A percentile compares a stretch with the other conserved stretches of the same genome.
Conservation (phyloP, 441 rosid genomes). For the Omphalea diandra region DNA sequence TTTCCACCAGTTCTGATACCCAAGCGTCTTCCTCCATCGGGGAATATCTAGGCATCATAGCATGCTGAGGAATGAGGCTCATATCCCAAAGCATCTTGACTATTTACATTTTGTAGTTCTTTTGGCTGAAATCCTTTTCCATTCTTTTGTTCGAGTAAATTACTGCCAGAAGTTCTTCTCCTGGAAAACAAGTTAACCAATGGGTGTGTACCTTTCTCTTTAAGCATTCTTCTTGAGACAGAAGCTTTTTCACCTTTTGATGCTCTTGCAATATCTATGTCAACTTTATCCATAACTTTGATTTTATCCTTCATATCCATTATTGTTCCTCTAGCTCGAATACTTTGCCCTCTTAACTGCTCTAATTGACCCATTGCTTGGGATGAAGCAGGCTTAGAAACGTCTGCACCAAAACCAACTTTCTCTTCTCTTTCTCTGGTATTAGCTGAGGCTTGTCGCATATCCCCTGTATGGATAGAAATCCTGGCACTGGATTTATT, state of each 20-base stretch:
- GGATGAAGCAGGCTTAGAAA: no score
- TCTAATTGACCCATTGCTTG: no score
- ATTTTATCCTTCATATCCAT: no score
- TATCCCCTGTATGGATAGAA: slow-evolving; percentile 17
- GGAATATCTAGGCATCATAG: slow-evolving; percentile 69
- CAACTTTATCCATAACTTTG: slow-evolving; percentile 26
- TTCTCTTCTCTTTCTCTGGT: slow-evolving; percentile 17
- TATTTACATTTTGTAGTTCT: slow-evolving; percentile 20
- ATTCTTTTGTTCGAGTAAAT: slow-evolving; percentile 22
- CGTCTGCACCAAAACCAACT: slow-evolving; percentile 20
- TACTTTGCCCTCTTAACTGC: no score
- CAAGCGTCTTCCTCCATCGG: slow-evolving; percentile 45
- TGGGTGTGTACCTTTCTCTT: slow-evolving; percentile 27
- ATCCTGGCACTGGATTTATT: slow-evolving; percentile 20
- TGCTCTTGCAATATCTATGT: slow-evolving; percentile 21
- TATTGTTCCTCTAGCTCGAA: no score
- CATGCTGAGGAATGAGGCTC: slow-evolving; percentile 33
- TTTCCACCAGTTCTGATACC: slow-evolving; percentile 49
- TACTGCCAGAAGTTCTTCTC: slow-evolving; percentile 31
- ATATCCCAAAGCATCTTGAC: slow-evolving; percentile 27
- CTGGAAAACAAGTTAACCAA: slow-evolving; percentile 28
- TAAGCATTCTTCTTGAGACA: slow-evolving; percentile 35
- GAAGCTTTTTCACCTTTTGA: slow-evolving; percentile 33
- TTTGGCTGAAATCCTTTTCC: slow-evolving; percentile 25
- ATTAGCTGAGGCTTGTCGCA: slow-evolving; percentile 7